A percentile compares a stretch with the other conserved stretches of the same genome.
Evolutionary conservation across 306 rosid species (phyloP).

Genomic region (Sicyos baderoa): DNA sequence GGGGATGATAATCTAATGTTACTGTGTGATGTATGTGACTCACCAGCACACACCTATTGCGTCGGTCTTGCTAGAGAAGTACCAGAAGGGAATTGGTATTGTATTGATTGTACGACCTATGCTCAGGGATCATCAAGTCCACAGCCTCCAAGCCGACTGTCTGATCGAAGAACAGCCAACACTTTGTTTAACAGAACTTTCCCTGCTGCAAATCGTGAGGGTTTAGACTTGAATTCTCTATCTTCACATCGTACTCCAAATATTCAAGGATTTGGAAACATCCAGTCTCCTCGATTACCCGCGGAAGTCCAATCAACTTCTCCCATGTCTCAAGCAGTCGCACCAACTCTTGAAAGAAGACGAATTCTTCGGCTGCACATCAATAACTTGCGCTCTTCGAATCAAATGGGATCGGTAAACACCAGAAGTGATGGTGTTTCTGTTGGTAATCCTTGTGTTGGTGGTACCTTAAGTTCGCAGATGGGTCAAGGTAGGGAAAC

Average conservation of each 20-base stretch:
- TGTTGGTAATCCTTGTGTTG: constrained; percentile 27
- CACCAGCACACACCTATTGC: constrained; percentile 92
- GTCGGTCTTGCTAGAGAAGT: constrained; percentile 90
- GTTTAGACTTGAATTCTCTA: constrained; percentile 58
- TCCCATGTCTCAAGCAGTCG: constrained; percentile 61
- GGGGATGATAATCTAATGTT: constrained; percentile 89
- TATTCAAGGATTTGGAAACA: constrained; percentile 49
- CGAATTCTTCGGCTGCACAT: constrained; percentile 73
- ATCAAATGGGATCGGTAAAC: too few relatives aligned
- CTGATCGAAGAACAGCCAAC: constrained; percentile 49
- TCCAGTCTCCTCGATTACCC: constrained; percentile 54
- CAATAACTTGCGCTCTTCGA: constrained; percentile 53
- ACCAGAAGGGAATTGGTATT: constrained; percentile 94
- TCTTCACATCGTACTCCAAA: constrained; percentile 49
- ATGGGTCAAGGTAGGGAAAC: constrained; percentile 44
- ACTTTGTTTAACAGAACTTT: constrained; percentile 41
- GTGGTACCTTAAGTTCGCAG: constrained; percentile 37
- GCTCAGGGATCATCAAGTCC: constrained; percentile 62
- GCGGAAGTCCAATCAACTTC: constrained; percentile 51
- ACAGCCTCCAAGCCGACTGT: constrained; percentile 43
- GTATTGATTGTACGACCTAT: constrained; percentile 65
- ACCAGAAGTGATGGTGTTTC: too few relatives aligned
- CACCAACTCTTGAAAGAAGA: constrained; percentile 73
- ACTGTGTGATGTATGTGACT: constrained; percentile 89
- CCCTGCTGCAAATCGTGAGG: constrained; percentile 40